phyloP scores from a whole-genome alignment of 2,329 filamentous ascomycete genomes.

The Cladosporium halotolerans region DNA sequence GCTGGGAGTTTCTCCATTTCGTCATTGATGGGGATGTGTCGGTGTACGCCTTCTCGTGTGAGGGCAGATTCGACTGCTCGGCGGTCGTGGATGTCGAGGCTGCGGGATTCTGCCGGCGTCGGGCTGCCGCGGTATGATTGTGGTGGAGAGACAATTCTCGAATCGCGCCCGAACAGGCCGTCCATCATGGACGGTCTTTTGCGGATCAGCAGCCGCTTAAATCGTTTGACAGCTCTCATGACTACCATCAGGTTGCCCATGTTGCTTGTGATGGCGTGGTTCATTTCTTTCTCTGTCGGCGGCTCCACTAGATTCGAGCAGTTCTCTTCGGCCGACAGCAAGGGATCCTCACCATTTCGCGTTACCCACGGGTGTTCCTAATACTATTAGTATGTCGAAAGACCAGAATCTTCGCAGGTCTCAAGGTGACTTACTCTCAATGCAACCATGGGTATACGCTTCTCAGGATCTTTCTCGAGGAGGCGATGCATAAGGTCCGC shows the following conservation, averaged over 20 bases:
- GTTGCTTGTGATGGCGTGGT: constrained; percentile 81
- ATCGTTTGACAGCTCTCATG: constrained; percentile 84
- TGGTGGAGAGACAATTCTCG: constrained; percentile 54
- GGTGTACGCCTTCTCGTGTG: constrained; percentile 50
- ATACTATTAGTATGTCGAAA: background rate
- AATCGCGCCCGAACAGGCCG: constrained; percentile 53
- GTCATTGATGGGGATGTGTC: constrained; percentile 33
- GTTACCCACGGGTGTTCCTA: constrained; percentile 94
- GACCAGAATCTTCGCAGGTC: no score
- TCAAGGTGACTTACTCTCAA: constrained; percentile 59
- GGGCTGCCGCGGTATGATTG: constrained; percentile 40
- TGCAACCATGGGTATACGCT: constrained; percentile 75
- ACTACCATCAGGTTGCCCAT: constrained; percentile 82
- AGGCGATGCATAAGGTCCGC: constrained; percentile 66
- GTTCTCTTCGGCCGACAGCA: constrained; percentile 80
- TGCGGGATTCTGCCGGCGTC: constrained; percentile 35
- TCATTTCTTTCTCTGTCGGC: constrained; percentile 85
- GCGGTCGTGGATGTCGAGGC: constrained; percentile 47
- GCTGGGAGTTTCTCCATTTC: constrained; percentile 25
- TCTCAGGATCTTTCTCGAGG: constrained; percentile 77
- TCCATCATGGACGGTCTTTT: constrained; percentile 51
- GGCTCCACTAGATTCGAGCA: constrained; percentile 71
- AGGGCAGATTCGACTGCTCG: constrained; percentile 44
- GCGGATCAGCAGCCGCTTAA: constrained; percentile 66
- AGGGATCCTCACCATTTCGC: constrained; percentile 64